Conservation (phyloP, 2,329 filamentous ascomycete genomes). For the Fusarium hainanense region DNA sequence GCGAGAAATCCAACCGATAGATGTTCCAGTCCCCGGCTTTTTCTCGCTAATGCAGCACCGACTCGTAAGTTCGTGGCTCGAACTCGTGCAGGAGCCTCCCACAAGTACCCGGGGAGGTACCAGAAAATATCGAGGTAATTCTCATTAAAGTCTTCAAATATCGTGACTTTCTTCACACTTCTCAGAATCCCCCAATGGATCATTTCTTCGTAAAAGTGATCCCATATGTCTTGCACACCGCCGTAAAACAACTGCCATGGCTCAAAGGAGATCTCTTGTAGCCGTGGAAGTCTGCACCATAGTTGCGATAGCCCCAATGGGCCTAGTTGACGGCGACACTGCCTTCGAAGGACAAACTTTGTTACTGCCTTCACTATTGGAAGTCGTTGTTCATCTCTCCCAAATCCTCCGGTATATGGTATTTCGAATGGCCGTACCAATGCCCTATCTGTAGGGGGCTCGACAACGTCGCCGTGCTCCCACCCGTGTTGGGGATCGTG, state of each 20-base stretch:
- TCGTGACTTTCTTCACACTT: conserved; percentile 38
- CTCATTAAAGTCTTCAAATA: conserved; percentile 37
- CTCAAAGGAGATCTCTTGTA: conserved; percentile 18
- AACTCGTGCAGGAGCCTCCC: neutral
- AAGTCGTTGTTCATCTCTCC: neutral
- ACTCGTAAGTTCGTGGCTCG: neutral
- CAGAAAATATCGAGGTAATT: conserved; percentile 11
- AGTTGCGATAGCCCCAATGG: conserved; percentile 3
- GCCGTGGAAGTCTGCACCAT: conserved; percentile 13
- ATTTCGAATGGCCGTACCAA: conserved; percentile 5
- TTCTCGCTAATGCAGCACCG: neutral
- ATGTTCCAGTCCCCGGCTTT: neutral
- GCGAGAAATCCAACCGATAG: conserved; percentile 17
- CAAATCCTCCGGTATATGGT: neutral
- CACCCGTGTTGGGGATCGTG: conserved; percentile 22
- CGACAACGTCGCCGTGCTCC: neutral
- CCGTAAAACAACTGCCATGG: conserved; percentile 21
- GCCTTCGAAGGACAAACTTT: conserved; percentile 18
- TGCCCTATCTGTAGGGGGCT: neutral
- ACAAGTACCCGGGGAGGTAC: neutral
- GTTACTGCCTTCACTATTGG: conserved; percentile 16
- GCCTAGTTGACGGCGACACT: conserved; percentile 19
- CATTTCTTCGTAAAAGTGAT: neutral
- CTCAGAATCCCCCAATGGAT: neutral
- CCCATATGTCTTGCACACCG: neutral